Percentiles rank a stretch among this genome's conserved stretches.
Conservation (phyloP, 164 flowering plant genomes). For the Sedum album region DNA sequence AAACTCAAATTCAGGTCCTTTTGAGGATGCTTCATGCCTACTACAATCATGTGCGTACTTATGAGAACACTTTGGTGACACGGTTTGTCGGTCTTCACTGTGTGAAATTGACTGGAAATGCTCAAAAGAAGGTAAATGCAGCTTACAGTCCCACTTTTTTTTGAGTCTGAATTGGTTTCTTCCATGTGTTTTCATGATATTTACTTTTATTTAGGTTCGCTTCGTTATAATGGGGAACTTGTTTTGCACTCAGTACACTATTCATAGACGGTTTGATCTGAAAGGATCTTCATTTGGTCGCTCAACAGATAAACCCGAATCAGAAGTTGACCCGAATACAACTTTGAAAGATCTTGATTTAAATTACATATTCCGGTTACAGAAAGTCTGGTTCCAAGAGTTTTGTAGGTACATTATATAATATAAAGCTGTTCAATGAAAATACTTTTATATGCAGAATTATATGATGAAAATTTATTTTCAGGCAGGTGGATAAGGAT, state of each 20-base stretch:
- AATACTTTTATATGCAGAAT: neutral
- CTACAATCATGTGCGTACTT: conserved; percentile 74
- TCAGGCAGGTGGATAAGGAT: conserved; percentile 10
- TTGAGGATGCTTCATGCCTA: conserved; percentile 85
- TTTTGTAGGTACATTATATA: conserved; percentile 29
- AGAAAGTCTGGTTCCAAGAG: conserved; percentile 42
- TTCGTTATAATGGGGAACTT: conserved; percentile 60
- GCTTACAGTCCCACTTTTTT: conserved; percentile 10
- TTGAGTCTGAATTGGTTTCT: neutral
- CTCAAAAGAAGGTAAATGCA: conserved; percentile 86
- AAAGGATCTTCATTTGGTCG: conserved; percentile 64
- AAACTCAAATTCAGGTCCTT: conserved; percentile 41
- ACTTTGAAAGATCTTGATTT: conserved; percentile 59
- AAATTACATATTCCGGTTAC: conserved; percentile 39
- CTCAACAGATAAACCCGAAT: conserved; percentile 35
- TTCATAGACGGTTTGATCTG: conserved; percentile 54
- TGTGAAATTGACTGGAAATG: conserved; percentile 67
- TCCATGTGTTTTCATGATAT: neutral
- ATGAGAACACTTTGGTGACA: conserved; percentile 76
- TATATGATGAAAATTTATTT: neutral
- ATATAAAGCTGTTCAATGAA: neutral
- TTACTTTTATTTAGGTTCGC: conserved; percentile 30
- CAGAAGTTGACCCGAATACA: conserved; percentile 41
- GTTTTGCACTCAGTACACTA: conserved; percentile 39
- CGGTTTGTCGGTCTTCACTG: conserved; percentile 85